Conservation (phyloP, 805 yeast species). For the Candida patagonica region DNA sequence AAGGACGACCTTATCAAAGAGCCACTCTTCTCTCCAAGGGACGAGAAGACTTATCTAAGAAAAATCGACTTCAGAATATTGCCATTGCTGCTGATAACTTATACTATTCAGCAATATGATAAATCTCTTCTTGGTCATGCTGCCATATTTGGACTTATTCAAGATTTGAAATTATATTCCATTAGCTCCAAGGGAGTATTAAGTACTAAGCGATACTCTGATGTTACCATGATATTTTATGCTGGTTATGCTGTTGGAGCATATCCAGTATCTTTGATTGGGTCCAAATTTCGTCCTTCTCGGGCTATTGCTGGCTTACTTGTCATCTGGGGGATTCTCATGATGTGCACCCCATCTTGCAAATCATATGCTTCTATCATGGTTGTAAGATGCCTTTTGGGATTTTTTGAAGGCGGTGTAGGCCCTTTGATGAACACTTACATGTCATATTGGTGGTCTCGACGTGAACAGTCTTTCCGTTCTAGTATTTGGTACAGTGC, state of each 20-base stretch:
- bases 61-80: slow-evolving; percentile 12
- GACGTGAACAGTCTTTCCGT: slow-evolving; percentile 40
- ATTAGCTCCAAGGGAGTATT: too few relatives aligned
- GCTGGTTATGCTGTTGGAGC: slow-evolving; percentile 40
- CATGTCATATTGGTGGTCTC: slow-evolving; percentile 51
- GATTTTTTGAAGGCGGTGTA: slow-evolving; percentile 43
- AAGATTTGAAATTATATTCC: slow-evolving; percentile 33
- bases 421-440: too few relatives aligned
- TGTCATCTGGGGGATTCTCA: too few relatives aligned
- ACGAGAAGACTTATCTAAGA: slow-evolving; percentile 3
- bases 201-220: too few relatives aligned
- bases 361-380: slow-evolving; percentile 36
- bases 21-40: slow-evolving; percentile 2
- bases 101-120: slow-evolving; percentile 28
- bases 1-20: background rate
- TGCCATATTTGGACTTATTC: slow-evolving; percentile 40
- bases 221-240: too few relatives aligned
- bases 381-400: slow-evolving; percentile 38
- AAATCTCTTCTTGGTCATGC: slow-evolving; percentile 44
- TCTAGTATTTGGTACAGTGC: slow-evolving; percentile 31
- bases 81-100: slow-evolving; percentile 12
- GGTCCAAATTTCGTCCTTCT: too few relatives aligned
- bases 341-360: slow-evolving; percentile 23
- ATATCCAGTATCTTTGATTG: too few relatives aligned
- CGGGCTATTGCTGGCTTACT: too few relatives aligned